Evolutionary conservation across 1,284 basidiomycete genomes (phyloP).

Genomic region (Lentinula novae-zelandiae): DNA sequence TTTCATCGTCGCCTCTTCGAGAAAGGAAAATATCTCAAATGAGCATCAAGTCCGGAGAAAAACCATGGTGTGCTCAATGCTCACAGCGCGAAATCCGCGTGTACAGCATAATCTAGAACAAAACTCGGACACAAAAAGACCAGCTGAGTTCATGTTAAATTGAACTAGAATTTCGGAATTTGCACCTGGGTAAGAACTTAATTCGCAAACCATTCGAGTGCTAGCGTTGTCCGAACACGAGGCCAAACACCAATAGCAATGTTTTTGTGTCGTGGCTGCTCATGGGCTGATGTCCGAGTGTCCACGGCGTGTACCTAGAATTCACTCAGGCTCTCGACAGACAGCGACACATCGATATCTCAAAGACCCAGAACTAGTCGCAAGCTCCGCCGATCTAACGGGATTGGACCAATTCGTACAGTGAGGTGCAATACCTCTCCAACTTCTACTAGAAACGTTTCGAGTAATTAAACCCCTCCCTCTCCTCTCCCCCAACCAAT

Average conservation of each 20-base stretch:
- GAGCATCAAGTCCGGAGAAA: background rate
- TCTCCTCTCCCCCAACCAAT: no score
- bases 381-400: background rate
- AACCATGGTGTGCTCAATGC: background rate
- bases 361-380: background rate
- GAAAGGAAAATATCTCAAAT: no score
- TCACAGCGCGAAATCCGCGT: background rate
- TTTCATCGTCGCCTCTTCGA: no score
- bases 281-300: background rate
- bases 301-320: background rate
- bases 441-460: no score
- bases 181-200: background rate
- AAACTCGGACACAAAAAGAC: background rate
- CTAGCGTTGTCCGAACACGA: background rate
- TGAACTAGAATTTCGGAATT: background rate
- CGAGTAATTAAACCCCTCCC: no score
- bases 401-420: no score
- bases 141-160: background rate
- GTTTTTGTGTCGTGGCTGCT: background rate
- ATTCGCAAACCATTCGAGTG: no score
- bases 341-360: background rate
- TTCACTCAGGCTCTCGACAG: background rate
- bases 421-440: no score
- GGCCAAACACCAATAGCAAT: background rate
- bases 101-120: slow-evolving; percentile 1